A percentile compares a stretch with the other conserved stretches of the same genome.
Conservation (phyloP, 169 alveolate species). For the Plasmodium knowlesi region DNA sequence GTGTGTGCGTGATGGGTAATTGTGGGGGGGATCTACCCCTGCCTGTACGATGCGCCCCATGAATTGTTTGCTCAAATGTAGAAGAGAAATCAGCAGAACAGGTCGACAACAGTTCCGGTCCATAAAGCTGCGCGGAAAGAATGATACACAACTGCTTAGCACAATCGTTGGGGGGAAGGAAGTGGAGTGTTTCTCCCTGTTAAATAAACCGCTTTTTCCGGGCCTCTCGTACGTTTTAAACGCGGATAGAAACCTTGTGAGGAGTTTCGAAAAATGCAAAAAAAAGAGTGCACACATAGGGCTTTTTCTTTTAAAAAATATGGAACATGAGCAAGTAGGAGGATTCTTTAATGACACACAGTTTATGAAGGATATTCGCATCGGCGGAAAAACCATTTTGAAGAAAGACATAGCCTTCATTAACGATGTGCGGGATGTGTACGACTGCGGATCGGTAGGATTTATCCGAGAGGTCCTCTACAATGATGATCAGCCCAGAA, state of each 20-base stretch:
- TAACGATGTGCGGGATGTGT: not conserved
- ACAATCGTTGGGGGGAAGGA: not conserved
- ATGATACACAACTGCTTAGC: constrained; percentile 13
- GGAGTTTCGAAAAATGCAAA: constrained; percentile 1
- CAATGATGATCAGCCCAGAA: not conserved
- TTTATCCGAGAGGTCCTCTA: not conserved
- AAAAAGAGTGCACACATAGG: constrained; percentile 31
- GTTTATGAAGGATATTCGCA: not conserved
- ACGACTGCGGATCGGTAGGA: constrained; percentile 39
- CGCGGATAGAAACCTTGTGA: constrained; percentile 21
- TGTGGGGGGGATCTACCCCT: not conserved
- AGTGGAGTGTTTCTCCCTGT: constrained; percentile 10
- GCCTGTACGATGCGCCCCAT: constrained; percentile 11
- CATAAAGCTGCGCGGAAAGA: not conserved
- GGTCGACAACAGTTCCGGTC: constrained; percentile 24
- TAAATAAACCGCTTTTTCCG: constrained; percentile 66
- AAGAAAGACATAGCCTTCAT: constrained; percentile 35
- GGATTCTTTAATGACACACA: constrained; percentile 2
- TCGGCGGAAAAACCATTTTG: not conserved
- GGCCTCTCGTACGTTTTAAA: constrained; percentile 58
- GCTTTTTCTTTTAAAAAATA: constrained; percentile 27
- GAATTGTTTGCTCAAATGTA: not conserved
- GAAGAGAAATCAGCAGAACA: not conserved
- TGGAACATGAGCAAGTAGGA: constrained; percentile 1
- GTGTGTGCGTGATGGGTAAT: not conserved